A percentile compares a stretch with the other conserved stretches of the same genome.
Conservation (phyloP, 2,329 filamentous ascomycete genomes). For the Colletotrichum sp. region DNA sequence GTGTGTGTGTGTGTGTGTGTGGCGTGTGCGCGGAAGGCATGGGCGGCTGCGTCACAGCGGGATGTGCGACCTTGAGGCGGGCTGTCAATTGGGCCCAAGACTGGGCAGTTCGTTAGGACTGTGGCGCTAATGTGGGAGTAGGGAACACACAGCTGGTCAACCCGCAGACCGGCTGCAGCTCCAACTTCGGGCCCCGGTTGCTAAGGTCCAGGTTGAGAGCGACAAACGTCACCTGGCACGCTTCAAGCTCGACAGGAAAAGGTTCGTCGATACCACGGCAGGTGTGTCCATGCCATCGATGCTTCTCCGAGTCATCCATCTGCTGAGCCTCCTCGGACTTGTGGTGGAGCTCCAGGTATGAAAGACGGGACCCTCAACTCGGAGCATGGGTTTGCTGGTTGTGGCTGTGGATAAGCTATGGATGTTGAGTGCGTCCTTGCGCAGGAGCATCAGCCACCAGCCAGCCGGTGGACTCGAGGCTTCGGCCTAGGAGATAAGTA, state of each 20-base stretch:
- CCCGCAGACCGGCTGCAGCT: slow-evolving; percentile 9
- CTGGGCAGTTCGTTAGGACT: slow-evolving; percentile 13
- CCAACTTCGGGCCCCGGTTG: neutral
- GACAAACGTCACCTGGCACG: slow-evolving; percentile 14
- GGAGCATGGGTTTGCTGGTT: neutral
- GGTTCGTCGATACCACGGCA: neutral
- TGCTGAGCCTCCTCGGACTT: neutral
- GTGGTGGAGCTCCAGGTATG: neutral
- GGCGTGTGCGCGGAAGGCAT: neutral
- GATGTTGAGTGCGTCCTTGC: neutral
- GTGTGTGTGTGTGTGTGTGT: neutral
- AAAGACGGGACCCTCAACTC: neutral
- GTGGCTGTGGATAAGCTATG: neutral
- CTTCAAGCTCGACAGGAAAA: neutral
- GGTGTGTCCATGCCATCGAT: neutral
- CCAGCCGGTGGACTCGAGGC: neutral
- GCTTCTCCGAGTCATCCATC: neutral
- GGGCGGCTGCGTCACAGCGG: slow-evolving; percentile 4
- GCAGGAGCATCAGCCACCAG: neutral
- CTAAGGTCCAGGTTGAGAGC: neutral
- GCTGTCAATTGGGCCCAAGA: slow-evolving; percentile 7
- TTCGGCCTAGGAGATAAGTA: neutral
- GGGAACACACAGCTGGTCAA: slow-evolving; percentile 11
- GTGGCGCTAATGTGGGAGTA: slow-evolving; percentile 18
- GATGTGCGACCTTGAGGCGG: neutral